phyloP scores from a whole-genome alignment of 257 asterid genomes.

The Solanum tarapatanum region DNA sequence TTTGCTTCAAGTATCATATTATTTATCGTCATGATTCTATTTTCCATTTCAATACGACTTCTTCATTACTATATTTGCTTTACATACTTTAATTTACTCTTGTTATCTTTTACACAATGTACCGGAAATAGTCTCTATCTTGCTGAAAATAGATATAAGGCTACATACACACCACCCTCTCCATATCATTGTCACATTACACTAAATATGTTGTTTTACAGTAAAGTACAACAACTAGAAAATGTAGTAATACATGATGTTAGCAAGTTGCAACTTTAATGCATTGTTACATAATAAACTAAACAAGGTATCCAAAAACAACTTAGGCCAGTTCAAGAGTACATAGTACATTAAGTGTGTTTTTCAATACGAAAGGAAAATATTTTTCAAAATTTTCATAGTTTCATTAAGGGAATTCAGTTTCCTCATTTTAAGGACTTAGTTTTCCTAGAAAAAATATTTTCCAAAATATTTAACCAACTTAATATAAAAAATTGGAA shows the following conservation, averaged over 20 bases:
- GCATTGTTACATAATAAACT: neutral
- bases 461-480: neutral
- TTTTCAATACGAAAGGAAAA: too few species aligned
- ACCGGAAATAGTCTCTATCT: too few species aligned
- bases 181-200: neutral
- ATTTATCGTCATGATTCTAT: neutral
- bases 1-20: neutral
- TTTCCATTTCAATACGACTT: too few species aligned
- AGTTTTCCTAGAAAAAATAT: too few species aligned
- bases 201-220: too few species aligned
- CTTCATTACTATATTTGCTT: neutral
- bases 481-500: neutral
- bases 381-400: neutral
- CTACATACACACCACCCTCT: neutral
- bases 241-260: neutral
- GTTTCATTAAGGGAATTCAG: neutral
- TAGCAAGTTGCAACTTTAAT: neutral
- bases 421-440: neutral
- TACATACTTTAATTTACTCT: neutral
- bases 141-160: neutral
- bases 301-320: neutral
- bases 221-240: neutral
- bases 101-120: neutral
- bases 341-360: neutral
- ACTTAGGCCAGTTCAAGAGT: neutral